Evolutionary conservation across 108 stramenopile species (phyloP).

Genomic region (Cyclotella cryptica): DNA sequence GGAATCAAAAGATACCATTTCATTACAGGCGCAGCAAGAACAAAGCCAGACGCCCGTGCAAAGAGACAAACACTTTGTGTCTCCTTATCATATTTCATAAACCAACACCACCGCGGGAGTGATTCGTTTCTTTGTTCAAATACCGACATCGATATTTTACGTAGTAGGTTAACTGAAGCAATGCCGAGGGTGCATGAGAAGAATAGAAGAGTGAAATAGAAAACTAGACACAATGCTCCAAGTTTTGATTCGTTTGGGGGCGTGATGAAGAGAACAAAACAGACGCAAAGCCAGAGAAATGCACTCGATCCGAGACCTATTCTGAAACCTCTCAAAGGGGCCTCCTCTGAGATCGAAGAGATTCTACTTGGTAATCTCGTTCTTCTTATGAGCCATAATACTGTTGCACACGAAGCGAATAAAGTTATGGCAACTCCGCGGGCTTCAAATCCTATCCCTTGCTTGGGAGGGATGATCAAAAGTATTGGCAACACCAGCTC

Average conservation of each 20-base stretch:
- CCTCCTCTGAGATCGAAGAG: conserved; percentile 35
- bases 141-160: conserved; percentile 7
- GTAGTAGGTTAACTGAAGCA: conserved; percentile 23
- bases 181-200: conserved; percentile 7
- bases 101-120: conserved; percentile 13
- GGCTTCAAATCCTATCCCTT: conserved; percentile 55
- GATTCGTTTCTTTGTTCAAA: conserved; percentile 10
- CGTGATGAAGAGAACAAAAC: conserved; percentile 13
- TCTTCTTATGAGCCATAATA: conserved; percentile 38
- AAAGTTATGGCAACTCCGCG: conserved; percentile 41
- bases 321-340: conserved; percentile 52
- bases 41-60: conserved; percentile 19
- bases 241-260: conserved; percentile 20
- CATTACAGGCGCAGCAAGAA: conserved; percentile 10
- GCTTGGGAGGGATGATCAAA: conserved; percentile 41
- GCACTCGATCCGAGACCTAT: conserved; percentile 46
- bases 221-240: conserved; percentile 21
- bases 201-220: conserved; percentile 15
- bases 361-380: conserved; percentile 38
- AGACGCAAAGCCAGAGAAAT: conserved; percentile 19
- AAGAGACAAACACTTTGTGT: neutral
- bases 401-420: conserved; percentile 47
- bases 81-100: conserved; percentile 14
- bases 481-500: conserved; percentile 57
- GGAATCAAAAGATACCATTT: conserved; percentile 26